Conservation (phyloP, 2,329 filamentous ascomycete species). For the Cytospora leucostoma region DNA sequence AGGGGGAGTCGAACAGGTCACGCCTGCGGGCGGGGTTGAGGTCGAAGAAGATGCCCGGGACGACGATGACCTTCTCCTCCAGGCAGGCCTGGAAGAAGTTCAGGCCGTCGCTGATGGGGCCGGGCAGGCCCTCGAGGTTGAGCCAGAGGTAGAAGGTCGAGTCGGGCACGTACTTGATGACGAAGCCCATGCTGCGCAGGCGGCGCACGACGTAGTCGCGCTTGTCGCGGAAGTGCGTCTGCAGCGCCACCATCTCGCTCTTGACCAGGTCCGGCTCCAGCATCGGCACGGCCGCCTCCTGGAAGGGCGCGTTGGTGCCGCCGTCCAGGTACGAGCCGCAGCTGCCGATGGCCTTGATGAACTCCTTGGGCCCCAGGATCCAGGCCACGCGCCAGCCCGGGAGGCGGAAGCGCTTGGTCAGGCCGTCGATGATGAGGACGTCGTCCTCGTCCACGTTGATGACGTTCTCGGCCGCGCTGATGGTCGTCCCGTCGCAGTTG, state of each 20-base stretch:
- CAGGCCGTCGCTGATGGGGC: slow-evolving; percentile 85
- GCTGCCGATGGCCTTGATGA: slow-evolving; percentile 88
- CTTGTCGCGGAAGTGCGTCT: slow-evolving; percentile 87
- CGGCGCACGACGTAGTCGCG: slow-evolving; percentile 85
- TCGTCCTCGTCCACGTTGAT: slow-evolving; percentile 87
- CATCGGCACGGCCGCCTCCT: slow-evolving; percentile 90
- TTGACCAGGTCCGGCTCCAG: slow-evolving; percentile 82
- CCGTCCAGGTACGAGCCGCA: slow-evolving; percentile 95
- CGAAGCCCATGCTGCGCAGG: slow-evolving; percentile 83
- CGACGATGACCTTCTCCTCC: slow-evolving; percentile 92
- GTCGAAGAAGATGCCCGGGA: slow-evolving; percentile 97
- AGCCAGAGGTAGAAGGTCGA: slow-evolving; percentile 91
- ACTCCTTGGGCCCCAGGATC: slow-evolving; percentile 95
- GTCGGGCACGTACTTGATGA: slow-evolving; percentile 80
- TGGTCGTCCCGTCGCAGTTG: slow-evolving; percentile 85
- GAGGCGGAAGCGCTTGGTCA: slow-evolving; percentile 95
- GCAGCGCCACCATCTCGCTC: slow-evolving; percentile 85
- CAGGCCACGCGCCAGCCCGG: slow-evolving; percentile 96
- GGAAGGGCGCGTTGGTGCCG: slow-evolving; percentile 88
- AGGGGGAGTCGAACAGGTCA: slow-evolving; percentile 91
- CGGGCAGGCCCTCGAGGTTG: slow-evolving; percentile 68
- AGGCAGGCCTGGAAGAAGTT: slow-evolving; percentile 97
- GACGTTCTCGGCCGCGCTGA: slow-evolving; percentile 87
- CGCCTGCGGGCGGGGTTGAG: slow-evolving; percentile 86
- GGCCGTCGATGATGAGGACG: slow-evolving; percentile 90